Evolutionary conservation across 2,329 filamentous ascomycete species (phyloP).

Genomic region (Calonectria fujianensis): DNA sequence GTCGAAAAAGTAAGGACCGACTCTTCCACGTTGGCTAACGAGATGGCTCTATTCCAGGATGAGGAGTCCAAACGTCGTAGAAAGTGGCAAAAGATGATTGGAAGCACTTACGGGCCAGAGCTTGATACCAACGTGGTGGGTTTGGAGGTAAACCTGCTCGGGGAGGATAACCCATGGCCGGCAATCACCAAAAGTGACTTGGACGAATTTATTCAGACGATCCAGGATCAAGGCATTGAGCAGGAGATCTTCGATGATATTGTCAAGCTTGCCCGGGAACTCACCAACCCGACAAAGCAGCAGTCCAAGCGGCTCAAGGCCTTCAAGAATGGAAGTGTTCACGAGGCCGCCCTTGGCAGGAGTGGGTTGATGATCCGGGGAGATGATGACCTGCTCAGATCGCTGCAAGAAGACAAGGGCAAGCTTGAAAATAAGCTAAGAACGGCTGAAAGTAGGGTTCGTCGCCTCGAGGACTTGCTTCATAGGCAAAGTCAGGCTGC

Average conservation of each 20-base stretch:
- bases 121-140: constrained; percentile 82
- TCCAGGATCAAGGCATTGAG: constrained; percentile 81
- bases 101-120: constrained; percentile 81
- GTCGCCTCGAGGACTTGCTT: constrained; percentile 92
- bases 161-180: constrained; percentile 88
- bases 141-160: constrained; percentile 89
- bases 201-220: constrained; percentile 80
- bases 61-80: constrained; percentile 92
- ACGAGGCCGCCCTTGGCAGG: constrained; percentile 91
- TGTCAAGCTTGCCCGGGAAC: constrained; percentile 83
- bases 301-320: constrained; percentile 91
- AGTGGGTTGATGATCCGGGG: constrained; percentile 90
- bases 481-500: constrained; percentile 84
- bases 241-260: constrained; percentile 82
- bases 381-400: constrained; percentile 87
- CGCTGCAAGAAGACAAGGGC: constrained; percentile 87
- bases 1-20: constrained; percentile 91
- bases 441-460: constrained; percentile 91
- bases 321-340: constrained; percentile 97
- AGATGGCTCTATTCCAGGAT: constrained; percentile 93
- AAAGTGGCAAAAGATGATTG: constrained; percentile 92
- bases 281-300: constrained; percentile 88
- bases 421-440: constrained; percentile 84
- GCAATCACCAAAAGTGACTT: constrained; percentile 84
- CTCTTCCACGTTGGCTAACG: constrained; percentile 90